Base-by-base conservation (phyloP, 2,329 filamentous ascomycete genomes). In the Venturia asperata region DNA sequence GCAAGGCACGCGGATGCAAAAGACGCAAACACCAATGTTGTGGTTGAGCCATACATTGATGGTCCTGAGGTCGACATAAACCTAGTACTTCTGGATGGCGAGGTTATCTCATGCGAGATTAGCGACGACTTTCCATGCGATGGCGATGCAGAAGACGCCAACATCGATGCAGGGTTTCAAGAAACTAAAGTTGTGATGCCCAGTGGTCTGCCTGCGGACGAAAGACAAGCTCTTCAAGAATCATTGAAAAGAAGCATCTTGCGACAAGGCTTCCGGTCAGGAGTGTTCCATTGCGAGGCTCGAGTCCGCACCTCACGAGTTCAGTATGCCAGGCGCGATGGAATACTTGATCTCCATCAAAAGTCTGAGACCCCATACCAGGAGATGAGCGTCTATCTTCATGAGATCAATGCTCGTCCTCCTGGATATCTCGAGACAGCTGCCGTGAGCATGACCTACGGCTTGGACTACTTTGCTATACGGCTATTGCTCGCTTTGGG, bases 21-120 rank as follows among this genome's bases (percentile, higher is more conserved):
- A 19, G 27, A 65, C 15, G 56, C 37, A n/a, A 49, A 49, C 19
- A 52, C 61, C 24, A 47, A 47, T 27, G 47, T 66, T 37, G 39
- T 66, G 2, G 68, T 80, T 1, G 77, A 80, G 64, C 67, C 69
- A 13, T 80, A 79, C 64, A 67, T 75, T 24, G 72, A 74, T 9
- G 78, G 78, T 0, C 78, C 78, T 0, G 78, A 80, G 65, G 70
- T 80, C 1, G 77, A 79, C 65, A 75, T 71, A 60, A 79, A 79
- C 68, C 70, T 80, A 34, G 71, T 77, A 6, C 64, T 80, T 0
- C 68, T 70, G 17, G 70, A 79, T 61, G 77, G 77, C 0, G 69
- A 78, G 45, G 55, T 79, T 1, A 65, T 80, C 5, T 80, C 78
- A 67, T 74, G 67, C 66, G 76, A 80, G 45, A 68, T 78, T 4